A percentile compares a stretch with the other conserved stretches of the same genome.
phyloP scores from a whole-genome alignment of 2,329 filamentous ascomycete species.

The Apiospora arundinis region DNA sequence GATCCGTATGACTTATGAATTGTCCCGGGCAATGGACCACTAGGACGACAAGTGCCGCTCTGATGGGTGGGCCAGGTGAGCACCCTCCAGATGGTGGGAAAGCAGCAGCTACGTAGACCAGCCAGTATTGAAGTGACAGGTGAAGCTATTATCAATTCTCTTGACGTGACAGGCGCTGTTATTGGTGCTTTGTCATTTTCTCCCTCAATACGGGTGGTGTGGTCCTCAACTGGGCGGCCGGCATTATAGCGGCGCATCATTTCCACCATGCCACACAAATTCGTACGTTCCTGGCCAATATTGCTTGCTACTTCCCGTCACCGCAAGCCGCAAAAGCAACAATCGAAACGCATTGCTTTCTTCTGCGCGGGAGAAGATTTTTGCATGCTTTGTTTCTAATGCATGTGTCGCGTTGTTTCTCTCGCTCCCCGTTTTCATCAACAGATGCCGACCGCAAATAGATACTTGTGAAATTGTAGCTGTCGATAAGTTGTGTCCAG shows the following conservation, averaged over 20 bases:
- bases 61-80: constrained; percentile 10
- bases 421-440: not conserved
- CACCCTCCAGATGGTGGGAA: not conserved
- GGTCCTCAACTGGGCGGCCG: not conserved
- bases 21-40: constrained; percentile 2
- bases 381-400: not conserved
- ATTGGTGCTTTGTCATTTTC: not conserved
- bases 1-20: constrained; percentile 9
- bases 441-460: not conserved
- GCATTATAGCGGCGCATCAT: constrained; percentile 19
- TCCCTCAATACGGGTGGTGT: constrained; percentile 3
- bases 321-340: constrained; percentile 14
- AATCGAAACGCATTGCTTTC: not conserved
- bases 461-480: not conserved
- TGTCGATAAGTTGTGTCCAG: not conserved
- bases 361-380: not conserved
- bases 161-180: not conserved
- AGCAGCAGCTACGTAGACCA: constrained; percentile 7
- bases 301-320: constrained; percentile 1
- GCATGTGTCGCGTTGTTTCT: not conserved
- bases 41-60: constrained; percentile 6
- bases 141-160: constrained; percentile 15
- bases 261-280: constrained; percentile 19
- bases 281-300: constrained; percentile 1
- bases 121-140: not conserved